Conservation (phyloP, 2,329 filamentous ascomycete species). For the Botrytis porri region DNA sequence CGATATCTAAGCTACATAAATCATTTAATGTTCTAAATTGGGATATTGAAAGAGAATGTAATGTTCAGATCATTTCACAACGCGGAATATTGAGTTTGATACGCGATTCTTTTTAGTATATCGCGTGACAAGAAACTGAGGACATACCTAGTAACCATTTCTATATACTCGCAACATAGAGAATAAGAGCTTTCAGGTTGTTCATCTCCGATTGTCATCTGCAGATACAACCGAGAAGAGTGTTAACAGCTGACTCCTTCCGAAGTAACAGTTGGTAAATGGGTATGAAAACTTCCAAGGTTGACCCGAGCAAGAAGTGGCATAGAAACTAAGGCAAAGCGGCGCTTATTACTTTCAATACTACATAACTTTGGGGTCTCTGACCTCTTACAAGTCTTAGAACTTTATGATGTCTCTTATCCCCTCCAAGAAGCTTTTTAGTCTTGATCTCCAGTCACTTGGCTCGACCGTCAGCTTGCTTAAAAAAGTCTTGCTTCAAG, state of each 20-base stretch:
- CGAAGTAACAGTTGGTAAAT: conserved; percentile 9
- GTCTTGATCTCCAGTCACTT: background rate
- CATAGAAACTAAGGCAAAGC: conserved; percentile 4
- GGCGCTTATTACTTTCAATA: conserved; percentile 17
- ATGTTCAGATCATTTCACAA: background rate
- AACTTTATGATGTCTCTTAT: background rate
- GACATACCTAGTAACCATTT: background rate
- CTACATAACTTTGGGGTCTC: background rate
- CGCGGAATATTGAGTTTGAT: background rate
- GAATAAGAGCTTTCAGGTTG: background rate
- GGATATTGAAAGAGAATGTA: background rate
- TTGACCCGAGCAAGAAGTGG: conserved; percentile 1
- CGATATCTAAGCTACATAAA: background rate
- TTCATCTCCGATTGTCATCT: conserved; percentile 10
- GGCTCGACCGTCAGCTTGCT: conserved; percentile 11
- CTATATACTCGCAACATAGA: background rate
- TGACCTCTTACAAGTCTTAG: background rate
- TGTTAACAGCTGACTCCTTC: conserved; percentile 3
- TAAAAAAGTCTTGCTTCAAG: background rate
- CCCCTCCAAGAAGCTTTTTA: background rate
- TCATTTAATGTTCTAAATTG: background rate
- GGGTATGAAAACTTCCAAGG: background rate
- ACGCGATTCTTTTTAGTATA: background rate
- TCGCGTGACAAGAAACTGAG: background rate
- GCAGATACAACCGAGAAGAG: conserved; percentile 7